A percentile compares a stretch with the other conserved stretches of the same genome.
Conservation (phyloP, 495 filamentous ascomycete species). For the Trichoderma orchidacearum region DNA sequence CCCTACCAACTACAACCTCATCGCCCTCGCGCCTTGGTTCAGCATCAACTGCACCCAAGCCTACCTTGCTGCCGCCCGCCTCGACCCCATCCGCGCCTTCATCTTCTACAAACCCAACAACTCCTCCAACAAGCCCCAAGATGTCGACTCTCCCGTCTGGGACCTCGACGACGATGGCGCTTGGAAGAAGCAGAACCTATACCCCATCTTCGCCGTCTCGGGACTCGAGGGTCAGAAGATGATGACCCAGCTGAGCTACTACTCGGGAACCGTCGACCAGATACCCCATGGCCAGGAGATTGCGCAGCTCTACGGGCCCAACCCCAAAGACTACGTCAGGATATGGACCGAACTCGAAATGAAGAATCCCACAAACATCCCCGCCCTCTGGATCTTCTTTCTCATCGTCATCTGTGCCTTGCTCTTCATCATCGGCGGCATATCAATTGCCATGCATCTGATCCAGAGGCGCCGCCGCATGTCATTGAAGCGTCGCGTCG, state of each 20-base stretch:
- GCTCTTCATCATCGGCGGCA: slow-evolving; percentile 45
- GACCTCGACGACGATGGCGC: slow-evolving; percentile 42
- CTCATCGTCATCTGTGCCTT: slow-evolving; percentile 69
- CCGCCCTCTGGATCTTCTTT: slow-evolving; percentile 71
- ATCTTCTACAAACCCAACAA: slow-evolving; percentile 61
- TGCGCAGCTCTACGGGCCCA: slow-evolving; percentile 44
- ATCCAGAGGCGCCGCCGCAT: slow-evolving; percentile 54
- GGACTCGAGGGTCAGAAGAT: slow-evolving; percentile 47
- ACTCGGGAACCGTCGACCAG: slow-evolving; percentile 55
- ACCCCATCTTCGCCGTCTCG: slow-evolving; percentile 76
- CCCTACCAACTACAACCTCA: slow-evolving; percentile 43
- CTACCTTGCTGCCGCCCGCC: slow-evolving; percentile 50
- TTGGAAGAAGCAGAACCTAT: slow-evolving; percentile 53
- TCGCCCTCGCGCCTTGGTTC: slow-evolving; percentile 87
- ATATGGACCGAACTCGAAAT: slow-evolving; percentile 33
- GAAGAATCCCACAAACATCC: slow-evolving; percentile 28
- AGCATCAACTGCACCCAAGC: slow-evolving; percentile 50
- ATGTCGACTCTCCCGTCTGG: slow-evolving; percentile 47
- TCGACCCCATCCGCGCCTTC: slow-evolving; percentile 46
- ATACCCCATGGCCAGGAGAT: slow-evolving; percentile 45
- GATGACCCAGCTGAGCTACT: slow-evolving; percentile 58
- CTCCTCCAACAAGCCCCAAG: slow-evolving; percentile 44
- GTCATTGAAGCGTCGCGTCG: slow-evolving; percentile 51
- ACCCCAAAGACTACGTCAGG: slow-evolving; percentile 43
- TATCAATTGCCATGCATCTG: slow-evolving; percentile 59